Base-by-base conservation (phyloP, 106 monocot species). In the Vanilla planifolia region DNA sequence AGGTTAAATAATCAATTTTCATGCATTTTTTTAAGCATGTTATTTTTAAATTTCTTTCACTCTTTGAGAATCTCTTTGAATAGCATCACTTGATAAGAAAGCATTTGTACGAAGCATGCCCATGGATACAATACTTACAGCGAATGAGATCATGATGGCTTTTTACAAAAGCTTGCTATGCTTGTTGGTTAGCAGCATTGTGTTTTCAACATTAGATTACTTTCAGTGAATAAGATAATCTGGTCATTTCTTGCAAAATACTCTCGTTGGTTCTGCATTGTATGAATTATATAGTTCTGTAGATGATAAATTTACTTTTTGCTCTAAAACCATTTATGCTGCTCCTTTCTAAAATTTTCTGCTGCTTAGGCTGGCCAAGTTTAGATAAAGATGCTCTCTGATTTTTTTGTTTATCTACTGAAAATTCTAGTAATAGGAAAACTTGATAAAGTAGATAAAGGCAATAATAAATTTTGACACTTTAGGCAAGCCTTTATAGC, bases 1-100 rank as follows among this genome's bases (percentile, higher is more conserved):
- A 96, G 95, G 95, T 95, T 9, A 52, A 40, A 20, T 28, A 47
- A 33, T 4, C 11, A 35, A 16, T 59, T 68, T 25, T 44, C 8
- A 13, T 43, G 8, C 57, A n/a, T 43, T 55, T 11, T 48, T n/a
- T 32, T 14, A 48, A 27, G 21, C 0, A 36, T 55, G 23, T 73
- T 16, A 15, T 59, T 36, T 2, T 34, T 6, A 4, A 25, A 25
- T 13, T 36, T 36, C 15, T 40, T 19, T 23, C 3, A 14, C 14
- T 17, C 23, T 47, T 44, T 8, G 24, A 48, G 24, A 48, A 23
- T 48, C 5, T 29, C 30, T 53, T n/a, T n/a, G n/a, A n/a, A 16
- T 5, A 3, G n/a, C 16, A 32, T 29, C 3, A 5, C n/a, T 16
- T 53, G 53, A n/a, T n/a, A n/a, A n/a, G n/a, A n/a, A n/a, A 30